Base-by-base conservation (phyloP, 2,329 filamentous ascomycete genomes). In the Cryphonectria naterciae region DNA sequence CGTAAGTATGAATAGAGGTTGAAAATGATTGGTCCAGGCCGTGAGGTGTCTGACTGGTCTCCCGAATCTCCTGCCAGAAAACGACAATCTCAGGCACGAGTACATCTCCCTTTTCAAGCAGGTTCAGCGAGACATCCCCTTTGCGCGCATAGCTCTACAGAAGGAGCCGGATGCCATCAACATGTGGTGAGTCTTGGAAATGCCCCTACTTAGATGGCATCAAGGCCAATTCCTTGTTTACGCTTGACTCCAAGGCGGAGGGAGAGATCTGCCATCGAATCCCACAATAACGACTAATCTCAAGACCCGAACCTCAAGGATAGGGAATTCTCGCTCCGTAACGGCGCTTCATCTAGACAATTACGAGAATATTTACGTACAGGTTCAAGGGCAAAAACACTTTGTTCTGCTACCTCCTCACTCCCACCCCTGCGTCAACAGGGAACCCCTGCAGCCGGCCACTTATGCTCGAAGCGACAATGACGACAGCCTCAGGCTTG, bases 281-380 rank as follows among this genome's bases (percentile, higher is more conserved):
- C 2, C 2, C 54, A 32, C 15, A 58, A 13, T 35, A 8, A 35
- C 15, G 54, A 35, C 54, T 65, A 43, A 52, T 52, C 32, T 13
- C 11, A 6, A 19, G 25, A 10, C 4, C 19, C 19, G 17, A 3
- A n/a, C 15, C n/a, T 28, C 11, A 49, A 73, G 72, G 93, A 89
- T 96, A 65, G 93, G 93, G 68, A 92, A 93, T 80, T 88, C 88
- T 1, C 84, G 83, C 52, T 92, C 90, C 37, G 85, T 87, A 1
- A 95, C 93, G 0, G 90, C 91, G 0, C 79, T 95, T 68, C 93
- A 96, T 81, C 92, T 92, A 76, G 93, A 96, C 81, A 92, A 92
- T 76, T 95, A 95, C 79, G 93, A 96, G 79, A 96, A 96, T 78
- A 86, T 96, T 0, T 96, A 95, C 78, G 91, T 93, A 1, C 93